These are phyloP conservation scores for Picea sitchensis DNA, from an alignment of 75 land plant species.

Conservation along the genomic window DNA sequence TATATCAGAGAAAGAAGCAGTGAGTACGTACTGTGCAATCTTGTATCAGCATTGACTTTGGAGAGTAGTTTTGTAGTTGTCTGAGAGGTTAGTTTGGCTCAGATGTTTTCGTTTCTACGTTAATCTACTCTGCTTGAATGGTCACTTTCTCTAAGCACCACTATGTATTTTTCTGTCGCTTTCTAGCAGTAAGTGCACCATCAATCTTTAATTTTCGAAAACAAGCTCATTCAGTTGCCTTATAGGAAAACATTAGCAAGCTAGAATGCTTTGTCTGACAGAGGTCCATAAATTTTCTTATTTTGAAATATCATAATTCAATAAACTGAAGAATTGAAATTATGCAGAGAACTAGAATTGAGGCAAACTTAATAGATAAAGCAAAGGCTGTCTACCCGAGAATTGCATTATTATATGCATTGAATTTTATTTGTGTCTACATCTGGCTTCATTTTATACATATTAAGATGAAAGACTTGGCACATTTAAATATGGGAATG, in stretches of 20 bases:
- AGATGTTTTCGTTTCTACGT: neutral
- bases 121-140: neutral
- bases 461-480: neutral
- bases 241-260: neutral
- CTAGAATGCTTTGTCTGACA: neutral
- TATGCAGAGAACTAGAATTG: neutral
- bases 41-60: too few species aligned
- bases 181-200: neutral
- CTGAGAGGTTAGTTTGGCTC: too few species aligned
- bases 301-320: neutral
- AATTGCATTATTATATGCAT: neutral
- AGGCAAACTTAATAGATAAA: constrained; percentile 1
- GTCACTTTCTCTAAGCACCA: too few species aligned
- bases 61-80: too few species aligned
- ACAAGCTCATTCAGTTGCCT: neutral
- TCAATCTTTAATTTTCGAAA: neutral
- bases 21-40: too few species aligned
- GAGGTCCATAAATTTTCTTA: neutral
- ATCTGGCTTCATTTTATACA: neutral
- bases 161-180: too few species aligned
- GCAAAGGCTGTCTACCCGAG: neutral
- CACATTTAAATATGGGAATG: neutral
- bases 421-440: neutral
- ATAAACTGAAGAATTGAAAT: neutral
- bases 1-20: too few species aligned